phyloP scores from a whole-genome alignment of 208 protist genomes.

The Hexamita inflata region DNA sequence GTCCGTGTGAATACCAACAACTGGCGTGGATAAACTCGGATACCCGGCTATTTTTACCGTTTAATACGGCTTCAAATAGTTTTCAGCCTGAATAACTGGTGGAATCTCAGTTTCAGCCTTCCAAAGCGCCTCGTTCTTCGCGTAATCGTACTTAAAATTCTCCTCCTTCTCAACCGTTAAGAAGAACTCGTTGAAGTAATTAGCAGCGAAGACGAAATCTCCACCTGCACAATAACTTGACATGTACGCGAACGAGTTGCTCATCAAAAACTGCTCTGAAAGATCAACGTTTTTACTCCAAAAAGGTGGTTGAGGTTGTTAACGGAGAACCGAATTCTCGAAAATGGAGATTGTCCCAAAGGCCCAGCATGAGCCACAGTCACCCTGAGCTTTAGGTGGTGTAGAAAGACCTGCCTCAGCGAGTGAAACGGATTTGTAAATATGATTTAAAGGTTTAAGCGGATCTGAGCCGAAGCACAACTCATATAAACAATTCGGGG shows the following conservation, averaged over 20 bases:
- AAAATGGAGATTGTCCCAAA: not conserved
- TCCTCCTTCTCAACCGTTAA: not conserved
- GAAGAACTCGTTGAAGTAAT: not conserved
- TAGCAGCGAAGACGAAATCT: not conserved
- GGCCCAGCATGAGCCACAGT: not conserved
- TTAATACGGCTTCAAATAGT: not conserved
- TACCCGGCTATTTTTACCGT: not conserved
- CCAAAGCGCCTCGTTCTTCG: not conserved
- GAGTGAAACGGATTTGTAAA: not conserved
- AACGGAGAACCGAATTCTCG: not conserved
- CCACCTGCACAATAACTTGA: not conserved
- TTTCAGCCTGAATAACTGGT: not conserved
- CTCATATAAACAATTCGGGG: not conserved
- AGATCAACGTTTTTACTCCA: not conserved
- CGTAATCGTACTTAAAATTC: not conserved
- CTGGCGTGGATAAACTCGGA: not conserved
- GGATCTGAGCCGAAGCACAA: not conserved
- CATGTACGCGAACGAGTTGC: not conserved
- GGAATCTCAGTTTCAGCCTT: not conserved
- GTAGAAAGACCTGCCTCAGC: not conserved
- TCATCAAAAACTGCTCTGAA: not conserved
- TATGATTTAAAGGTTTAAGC: not conserved
- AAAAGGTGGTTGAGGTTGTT: not conserved
- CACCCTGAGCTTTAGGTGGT: not conserved
- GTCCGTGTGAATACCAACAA: not conserved